phyloP scores from a whole-genome alignment of 2,329 filamentous ascomycete species.

The Trichoderma atroviride region DNA sequence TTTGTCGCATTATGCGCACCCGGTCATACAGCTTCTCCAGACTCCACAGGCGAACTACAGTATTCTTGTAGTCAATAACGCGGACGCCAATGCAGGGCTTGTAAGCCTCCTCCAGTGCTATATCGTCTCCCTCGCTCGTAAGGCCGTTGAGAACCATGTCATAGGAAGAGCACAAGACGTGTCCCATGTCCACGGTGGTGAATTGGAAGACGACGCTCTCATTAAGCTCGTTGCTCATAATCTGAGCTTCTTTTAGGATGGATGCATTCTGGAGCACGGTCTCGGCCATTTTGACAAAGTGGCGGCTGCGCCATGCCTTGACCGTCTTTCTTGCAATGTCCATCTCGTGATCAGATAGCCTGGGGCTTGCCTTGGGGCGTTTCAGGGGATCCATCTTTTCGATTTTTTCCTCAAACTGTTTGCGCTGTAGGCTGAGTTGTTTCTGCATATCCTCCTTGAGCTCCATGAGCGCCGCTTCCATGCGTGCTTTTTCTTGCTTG shows the following conservation, averaged over 20 bases:
- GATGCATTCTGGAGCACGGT: slow-evolving; percentile 85
- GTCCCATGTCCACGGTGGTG: slow-evolving; percentile 83
- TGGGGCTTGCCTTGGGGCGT: slow-evolving; percentile 61
- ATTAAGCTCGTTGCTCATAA: slow-evolving; percentile 96
- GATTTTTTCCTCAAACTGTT: slow-evolving; percentile 81
- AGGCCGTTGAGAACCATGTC: slow-evolving; percentile 94
- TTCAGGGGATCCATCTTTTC: slow-evolving; percentile 72
- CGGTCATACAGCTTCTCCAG: slow-evolving; percentile 87
- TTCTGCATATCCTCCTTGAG: slow-evolving; percentile 88
- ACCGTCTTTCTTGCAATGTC: slow-evolving; percentile 67
- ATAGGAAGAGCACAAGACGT: slow-evolving; percentile 89
- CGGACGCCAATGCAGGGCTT: slow-evolving; percentile 92
- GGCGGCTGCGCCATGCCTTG: slow-evolving; percentile 77
- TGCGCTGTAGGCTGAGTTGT: slow-evolving; percentile 80
- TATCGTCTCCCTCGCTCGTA: slow-evolving; percentile 79
- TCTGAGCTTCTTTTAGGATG: slow-evolving; percentile 89
- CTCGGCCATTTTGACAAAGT: slow-evolving; percentile 94
- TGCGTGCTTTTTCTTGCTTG: slow-evolving; percentile 76
- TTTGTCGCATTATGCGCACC: slow-evolving; percentile 89
- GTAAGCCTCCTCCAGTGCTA: slow-evolving; percentile 74
- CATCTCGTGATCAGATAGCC: slow-evolving; percentile 72
- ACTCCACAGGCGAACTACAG: slow-evolving; percentile 90
- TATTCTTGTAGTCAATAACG: slow-evolving; percentile 86
- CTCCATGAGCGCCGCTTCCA: slow-evolving; percentile 78
- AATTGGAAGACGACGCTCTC: slow-evolving; percentile 95